A percentile compares a stretch with the other conserved stretches of the same genome.
Conservation (phyloP, 257 asterid genomes). For the Cordia subcordata region DNA sequence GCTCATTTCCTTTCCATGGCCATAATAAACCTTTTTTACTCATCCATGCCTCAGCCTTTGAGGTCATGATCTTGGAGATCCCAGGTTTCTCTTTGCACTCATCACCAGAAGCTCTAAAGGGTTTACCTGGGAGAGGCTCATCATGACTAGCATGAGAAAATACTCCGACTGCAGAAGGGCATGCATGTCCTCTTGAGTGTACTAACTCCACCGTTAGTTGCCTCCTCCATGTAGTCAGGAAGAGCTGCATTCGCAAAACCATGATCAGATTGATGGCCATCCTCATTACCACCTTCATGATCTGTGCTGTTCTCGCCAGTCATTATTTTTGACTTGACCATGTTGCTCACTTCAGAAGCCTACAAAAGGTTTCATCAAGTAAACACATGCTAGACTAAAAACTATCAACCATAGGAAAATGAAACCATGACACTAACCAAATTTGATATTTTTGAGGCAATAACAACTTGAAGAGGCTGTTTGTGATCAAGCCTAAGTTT, state of each 20-base stretch:
- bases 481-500: slow-evolving; percentile 73
- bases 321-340: slow-evolving; percentile 77
- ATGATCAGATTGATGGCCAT: slow-evolving; percentile 58
- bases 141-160: slow-evolving; percentile 36
- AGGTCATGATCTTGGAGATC: slow-evolving; percentile 62
- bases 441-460: slow-evolving; percentile 74
- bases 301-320: slow-evolving; percentile 41
- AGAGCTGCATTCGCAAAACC: slow-evolving; percentile 35
- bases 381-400: slow-evolving; percentile 25
- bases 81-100: slow-evolving; percentile 63
- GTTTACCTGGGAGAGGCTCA: slow-evolving; percentile 37
- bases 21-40: slow-evolving; percentile 53
- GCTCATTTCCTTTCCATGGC: slow-evolving; percentile 83
- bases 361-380: slow-evolving; percentile 26
- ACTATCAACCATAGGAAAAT: background rate
- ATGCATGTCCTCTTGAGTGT: slow-evolving; percentile 76
- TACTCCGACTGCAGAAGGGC: slow-evolving; percentile 62
- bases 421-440: slow-evolving; percentile 48
- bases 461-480: slow-evolving; percentile 80
- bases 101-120: slow-evolving; percentile 57
- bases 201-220: slow-evolving; percentile 77
- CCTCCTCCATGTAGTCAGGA: slow-evolving; percentile 67
- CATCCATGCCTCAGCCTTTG: slow-evolving; percentile 92
- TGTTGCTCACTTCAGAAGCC: slow-evolving; percentile 86
- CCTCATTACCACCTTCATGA: slow-evolving; percentile 67